A percentile compares a stretch with the other conserved stretches of the same genome.
Evolutionary conservation across 768 basidiomycete species (phyloP).

Genomic region (Suillus cothurnatus): DNA sequence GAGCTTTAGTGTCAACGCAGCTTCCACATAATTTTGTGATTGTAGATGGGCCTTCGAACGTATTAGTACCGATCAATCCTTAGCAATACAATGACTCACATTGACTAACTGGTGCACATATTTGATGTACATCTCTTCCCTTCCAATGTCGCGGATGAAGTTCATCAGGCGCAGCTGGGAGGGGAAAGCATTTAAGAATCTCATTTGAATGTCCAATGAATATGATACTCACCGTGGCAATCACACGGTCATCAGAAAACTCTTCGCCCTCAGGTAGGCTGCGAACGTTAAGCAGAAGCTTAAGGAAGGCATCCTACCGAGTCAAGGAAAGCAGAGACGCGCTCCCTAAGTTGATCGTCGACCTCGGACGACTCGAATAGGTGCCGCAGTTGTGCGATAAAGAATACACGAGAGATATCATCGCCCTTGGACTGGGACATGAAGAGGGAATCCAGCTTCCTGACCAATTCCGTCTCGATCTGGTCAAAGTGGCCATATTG

Average conservation of each 20-base stretch:
- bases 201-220: not conserved
- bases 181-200: slow-evolving; percentile 14
- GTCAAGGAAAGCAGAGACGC: slow-evolving; percentile 81
- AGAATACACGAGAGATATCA: slow-evolving; percentile 90
- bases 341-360: slow-evolving; percentile 75
- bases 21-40: slow-evolving; percentile 90
- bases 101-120: slow-evolving; percentile 95
- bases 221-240: slow-evolving; percentile 66
- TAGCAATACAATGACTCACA: slow-evolving; percentile 43
- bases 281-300: slow-evolving; percentile 83
- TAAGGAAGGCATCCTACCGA: slow-evolving; percentile 92
- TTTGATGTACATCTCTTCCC: slow-evolving; percentile 94
- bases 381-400: slow-evolving; percentile 85
- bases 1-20: slow-evolving; percentile 88
- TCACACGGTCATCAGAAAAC: slow-evolving; percentile 92
- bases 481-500: slow-evolving; percentile 82
- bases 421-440: slow-evolving; percentile 92
- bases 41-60: slow-evolving; percentile 74
- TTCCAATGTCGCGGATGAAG: slow-evolving; percentile 88
- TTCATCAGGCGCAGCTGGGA: slow-evolving; percentile 84
- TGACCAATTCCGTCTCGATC: slow-evolving; percentile 93
- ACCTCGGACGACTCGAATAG: slow-evolving; percentile 87
- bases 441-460: slow-evolving; percentile 86
- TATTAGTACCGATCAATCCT: slow-evolving; percentile 17
- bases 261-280: slow-evolving; percentile 92